phyloP scores from a whole-genome alignment of 2,329 filamentous ascomycete species.

The Scorias spongiosa region DNA sequence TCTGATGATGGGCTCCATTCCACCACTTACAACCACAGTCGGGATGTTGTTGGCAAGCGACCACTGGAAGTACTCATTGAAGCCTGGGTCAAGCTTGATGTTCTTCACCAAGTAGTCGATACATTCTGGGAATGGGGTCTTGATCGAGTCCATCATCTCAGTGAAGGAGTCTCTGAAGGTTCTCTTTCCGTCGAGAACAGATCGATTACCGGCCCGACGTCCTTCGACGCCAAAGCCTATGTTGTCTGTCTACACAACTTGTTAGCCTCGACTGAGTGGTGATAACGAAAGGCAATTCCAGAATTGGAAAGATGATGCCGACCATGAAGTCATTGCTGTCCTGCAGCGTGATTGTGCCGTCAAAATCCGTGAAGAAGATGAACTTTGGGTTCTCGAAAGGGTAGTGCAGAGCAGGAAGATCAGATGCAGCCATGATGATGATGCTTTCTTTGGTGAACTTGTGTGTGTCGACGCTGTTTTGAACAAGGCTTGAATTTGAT shows the following conservation, averaged over 20 bases:
- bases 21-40: slow-evolving; percentile 78
- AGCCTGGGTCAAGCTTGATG: slow-evolving; percentile 78
- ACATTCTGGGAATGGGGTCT: slow-evolving; percentile 66
- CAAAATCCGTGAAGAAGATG: slow-evolving; percentile 99
- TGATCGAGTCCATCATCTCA: slow-evolving; percentile 83
- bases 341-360: slow-evolving; percentile 78
- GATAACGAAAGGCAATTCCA: no score
- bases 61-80: slow-evolving; percentile 80
- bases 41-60: slow-evolving; percentile 68
- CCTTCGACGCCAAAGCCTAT: slow-evolving; percentile 64
- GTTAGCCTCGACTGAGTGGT: slow-evolving; percentile 32
- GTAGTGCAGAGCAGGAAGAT: slow-evolving; percentile 31
- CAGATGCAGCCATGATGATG: slow-evolving; percentile 2
- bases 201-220: slow-evolving; percentile 58
- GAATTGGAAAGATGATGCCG: slow-evolving; percentile 6
- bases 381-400: slow-evolving; percentile 53
- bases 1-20: slow-evolving; percentile 84
- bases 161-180: slow-evolving; percentile 73
- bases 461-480: no score
- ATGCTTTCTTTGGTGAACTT: no score
- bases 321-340: slow-evolving; percentile 56
- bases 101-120: slow-evolving; percentile 63
- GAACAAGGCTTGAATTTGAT: no score
- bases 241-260: slow-evolving; percentile 65
- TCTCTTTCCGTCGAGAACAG: slow-evolving; percentile 55